A percentile compares a stretch with the other conserved stretches of the same genome.
Evolutionary conservation across 2,329 filamentous ascomycete species (phyloP).

Genomic region (Sclerotinia subarctica): DNA sequence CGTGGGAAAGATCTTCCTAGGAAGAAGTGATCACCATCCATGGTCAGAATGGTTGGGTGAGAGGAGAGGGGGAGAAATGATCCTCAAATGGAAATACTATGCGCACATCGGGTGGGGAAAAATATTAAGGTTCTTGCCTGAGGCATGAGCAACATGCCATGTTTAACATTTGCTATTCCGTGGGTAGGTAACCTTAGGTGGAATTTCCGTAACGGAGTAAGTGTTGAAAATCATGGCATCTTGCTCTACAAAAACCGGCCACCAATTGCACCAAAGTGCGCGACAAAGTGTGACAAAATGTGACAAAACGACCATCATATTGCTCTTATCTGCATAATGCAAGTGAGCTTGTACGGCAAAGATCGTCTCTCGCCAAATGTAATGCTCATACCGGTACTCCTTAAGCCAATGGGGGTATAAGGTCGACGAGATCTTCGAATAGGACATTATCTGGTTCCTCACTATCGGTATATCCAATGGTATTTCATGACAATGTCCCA

Average conservation of each 20-base stretch:
- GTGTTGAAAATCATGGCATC: too few species aligned
- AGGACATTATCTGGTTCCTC: neutral
- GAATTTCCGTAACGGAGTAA: too few species aligned
- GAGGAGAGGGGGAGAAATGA: conserved; percentile 15
- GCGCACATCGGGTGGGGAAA: neutral
- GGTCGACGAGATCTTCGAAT: neutral
- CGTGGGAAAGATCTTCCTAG: conserved; percentile 9
- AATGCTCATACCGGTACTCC: neutral
- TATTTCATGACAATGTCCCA: too few species aligned
- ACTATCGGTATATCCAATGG: neutral
- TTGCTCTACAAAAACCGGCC: neutral
- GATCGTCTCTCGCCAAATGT: neutral
- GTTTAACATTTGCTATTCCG: too few species aligned
- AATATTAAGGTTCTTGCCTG: neutral
- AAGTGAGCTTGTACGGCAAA: neutral
- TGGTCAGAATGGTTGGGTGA: neutral
- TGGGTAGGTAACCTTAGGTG: too few species aligned
- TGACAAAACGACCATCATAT: neutral
- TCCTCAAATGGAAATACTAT: conserved; percentile 18
- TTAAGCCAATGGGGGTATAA: neutral
- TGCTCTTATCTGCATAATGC: neutral
- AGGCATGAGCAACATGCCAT: neutral
- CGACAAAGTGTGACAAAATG: too few species aligned
- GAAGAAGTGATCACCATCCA: neutral
- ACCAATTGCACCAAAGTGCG: neutral